Evolutionary conservation across 1,139 yeast species (phyloP), one percentile per base, ranked within the genome.

Genomic region (Blastobotrys capitulatus): DNA sequence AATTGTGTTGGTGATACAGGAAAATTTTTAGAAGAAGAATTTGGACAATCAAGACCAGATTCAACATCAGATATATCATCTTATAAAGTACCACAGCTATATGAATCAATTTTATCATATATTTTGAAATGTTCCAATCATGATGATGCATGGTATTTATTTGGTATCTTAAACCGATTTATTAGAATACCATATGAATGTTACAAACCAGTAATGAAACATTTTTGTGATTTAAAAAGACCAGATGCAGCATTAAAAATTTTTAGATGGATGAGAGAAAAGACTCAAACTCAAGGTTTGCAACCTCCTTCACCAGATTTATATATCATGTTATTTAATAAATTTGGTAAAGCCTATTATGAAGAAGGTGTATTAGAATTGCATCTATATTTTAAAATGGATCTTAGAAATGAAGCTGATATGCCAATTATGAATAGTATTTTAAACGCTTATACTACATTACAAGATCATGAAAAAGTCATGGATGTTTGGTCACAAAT

Each of bases 281-380:
- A 81, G 43, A 74, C 78, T 58, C 81, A 81, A 61, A 69, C 76
- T 18, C 81, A 79, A 46, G 83, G 82, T 0, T 60, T 75, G 6
- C 80, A 83, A 12, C 87, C 94, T 0, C 88, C 86, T 57, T 73
- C 75, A 44, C 80, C 71, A 38, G 73, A 80, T n/a, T 79, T 85
- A 66, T 86, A 86, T 59, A 63, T 74, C 53, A 76, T 78, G 57
- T 66, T 86, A 26, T 79, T 86, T 60, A 71, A 76, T 49, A 77
- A 77, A 49, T 85, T 84, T 68, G 87, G 90, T 2, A 62, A 64
- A 42, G 70, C 71, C 49, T 67, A 76, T 32, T 86, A 83, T 57
- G 82, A 78, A 52, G 83, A 81, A 29, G 95, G 94, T 0, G 81
- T 86, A 7, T 71, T 73, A 42, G 86, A 83, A 53, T 66, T 86